phyloP scores from a whole-genome alignment of 495 filamentous ascomycete genomes.

The Oidiodendron maius region DNA sequence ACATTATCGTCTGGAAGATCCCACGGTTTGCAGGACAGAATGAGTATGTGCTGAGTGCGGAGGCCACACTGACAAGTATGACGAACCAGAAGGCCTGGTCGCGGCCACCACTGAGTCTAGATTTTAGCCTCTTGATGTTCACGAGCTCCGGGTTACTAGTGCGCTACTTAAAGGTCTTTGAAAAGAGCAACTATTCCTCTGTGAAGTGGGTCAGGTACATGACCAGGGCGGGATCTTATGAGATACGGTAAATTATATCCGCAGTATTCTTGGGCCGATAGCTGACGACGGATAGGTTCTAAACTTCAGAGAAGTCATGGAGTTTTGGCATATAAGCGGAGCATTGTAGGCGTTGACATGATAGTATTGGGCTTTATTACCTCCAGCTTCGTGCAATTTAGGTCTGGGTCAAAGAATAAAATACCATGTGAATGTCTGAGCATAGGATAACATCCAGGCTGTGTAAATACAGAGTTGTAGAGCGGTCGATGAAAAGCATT shows the following conservation, averaged over 20 bases:
- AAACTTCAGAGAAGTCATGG: neutral
- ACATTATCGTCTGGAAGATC: constrained; percentile 99
- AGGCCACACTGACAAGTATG: constrained; percentile 91
- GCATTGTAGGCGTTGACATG: constrained; percentile 10
- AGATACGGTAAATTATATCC: constrained; percentile 52
- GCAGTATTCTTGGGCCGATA: neutral
- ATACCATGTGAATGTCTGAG: too few species aligned
- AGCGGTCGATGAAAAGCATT: too few species aligned
- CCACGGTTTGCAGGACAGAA: constrained; percentile 91
- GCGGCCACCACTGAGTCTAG: constrained; percentile 84
- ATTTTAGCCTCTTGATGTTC: constrained; percentile 95
- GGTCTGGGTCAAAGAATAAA: too few species aligned
- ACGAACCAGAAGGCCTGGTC: constrained; percentile 99
- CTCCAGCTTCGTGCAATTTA: too few species aligned
- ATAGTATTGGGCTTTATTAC: too few species aligned
- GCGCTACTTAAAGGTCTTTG: constrained; percentile 96
- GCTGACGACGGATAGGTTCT: neutral
- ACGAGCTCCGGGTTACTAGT: constrained; percentile 89
- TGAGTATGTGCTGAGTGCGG: constrained; percentile 91
- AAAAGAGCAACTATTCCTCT: constrained; percentile 97
- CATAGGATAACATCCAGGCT: too few species aligned
- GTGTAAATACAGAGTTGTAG: too few species aligned
- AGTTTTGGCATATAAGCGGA: constrained; percentile 1
- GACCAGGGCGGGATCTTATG: constrained; percentile 86
- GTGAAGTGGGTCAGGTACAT: constrained; percentile 99